Conservation (phyloP, 306 rosid species). For the Quercus berberidifolia region DNA sequence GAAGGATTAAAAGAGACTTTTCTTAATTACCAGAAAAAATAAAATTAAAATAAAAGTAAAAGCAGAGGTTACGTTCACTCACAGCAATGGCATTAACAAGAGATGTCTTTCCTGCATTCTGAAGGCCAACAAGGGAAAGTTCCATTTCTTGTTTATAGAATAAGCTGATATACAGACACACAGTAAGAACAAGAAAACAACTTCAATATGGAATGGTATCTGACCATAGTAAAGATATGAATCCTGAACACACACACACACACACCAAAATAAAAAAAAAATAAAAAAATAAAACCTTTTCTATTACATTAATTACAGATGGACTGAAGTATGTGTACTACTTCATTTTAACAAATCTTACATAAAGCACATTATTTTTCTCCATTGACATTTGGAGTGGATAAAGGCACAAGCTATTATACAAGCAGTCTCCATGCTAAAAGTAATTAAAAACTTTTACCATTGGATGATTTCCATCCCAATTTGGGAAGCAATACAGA, state of each 20-base stretch:
- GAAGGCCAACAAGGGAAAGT: slow-evolving; percentile 93
- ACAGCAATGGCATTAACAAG: slow-evolving; percentile 91
- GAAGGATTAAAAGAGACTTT: not conserved
- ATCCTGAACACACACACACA: not conserved
- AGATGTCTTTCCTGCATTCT: slow-evolving; percentile 92
- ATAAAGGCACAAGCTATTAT: not conserved
- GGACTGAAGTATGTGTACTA: not conserved
- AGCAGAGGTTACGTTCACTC: slow-evolving; percentile 38
- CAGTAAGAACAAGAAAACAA: slow-evolving; percentile 6
- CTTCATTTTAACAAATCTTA: not conserved
- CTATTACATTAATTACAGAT: not conserved
- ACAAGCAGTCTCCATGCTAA: not conserved
- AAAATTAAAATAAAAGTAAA: too few relatives aligned
- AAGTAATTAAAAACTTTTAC: not conserved
- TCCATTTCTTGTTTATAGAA: slow-evolving; percentile 98
- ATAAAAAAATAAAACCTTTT: not conserved
- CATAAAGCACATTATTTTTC: not conserved
- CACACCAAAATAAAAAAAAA: too few relatives aligned
- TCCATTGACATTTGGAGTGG: not conserved
- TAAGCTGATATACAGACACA: slow-evolving; percentile 43
- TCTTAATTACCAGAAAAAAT: too few relatives aligned
- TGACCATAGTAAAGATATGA: not conserved
- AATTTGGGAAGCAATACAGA: too few relatives aligned
- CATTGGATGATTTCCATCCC: not conserved
- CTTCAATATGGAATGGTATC: not conserved